Percentiles rank a stretch among this genome's conserved stretches.
Evolutionary conservation across 1,284 basidiomycete genomes (phyloP).

Genomic region (Ceratobasidium sp.): DNA sequence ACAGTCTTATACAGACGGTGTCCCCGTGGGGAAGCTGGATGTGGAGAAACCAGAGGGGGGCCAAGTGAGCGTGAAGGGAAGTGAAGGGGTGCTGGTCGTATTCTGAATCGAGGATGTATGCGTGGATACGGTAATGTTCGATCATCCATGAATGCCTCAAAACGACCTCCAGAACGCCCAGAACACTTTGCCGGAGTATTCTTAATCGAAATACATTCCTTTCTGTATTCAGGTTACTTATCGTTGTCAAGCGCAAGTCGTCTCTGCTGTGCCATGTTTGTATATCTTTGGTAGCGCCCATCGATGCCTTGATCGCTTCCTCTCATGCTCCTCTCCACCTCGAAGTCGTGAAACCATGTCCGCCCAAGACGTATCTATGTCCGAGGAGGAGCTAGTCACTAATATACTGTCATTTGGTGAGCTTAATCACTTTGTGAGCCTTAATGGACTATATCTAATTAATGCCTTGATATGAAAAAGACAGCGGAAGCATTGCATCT

Average conservation of each 20-base stretch:
- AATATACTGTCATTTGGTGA: background rate
- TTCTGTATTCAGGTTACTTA: too few relatives aligned
- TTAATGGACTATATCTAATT: background rate
- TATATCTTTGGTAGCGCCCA: background rate
- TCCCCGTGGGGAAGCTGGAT: slow-evolving; percentile 49
- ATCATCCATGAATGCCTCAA: background rate
- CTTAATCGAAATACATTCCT: background rate
- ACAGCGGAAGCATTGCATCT: slow-evolving; percentile 25
- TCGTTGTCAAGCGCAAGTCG: too few relatives aligned
- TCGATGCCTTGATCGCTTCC: background rate
- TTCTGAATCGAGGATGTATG: slow-evolving; percentile 20
- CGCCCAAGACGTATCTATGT: too few relatives aligned
- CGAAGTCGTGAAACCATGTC: background rate
- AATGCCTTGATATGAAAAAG: background rate
- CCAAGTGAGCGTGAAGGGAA: slow-evolving; percentile 51
- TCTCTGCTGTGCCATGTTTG: background rate
- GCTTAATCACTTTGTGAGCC: background rate
- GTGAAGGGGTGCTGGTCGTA: slow-evolving; percentile 54
- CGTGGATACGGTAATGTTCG: background rate
- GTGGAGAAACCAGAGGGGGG: slow-evolving; percentile 49
- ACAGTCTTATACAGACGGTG: slow-evolving; percentile 54
- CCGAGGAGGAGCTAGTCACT: background rate
- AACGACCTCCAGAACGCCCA: background rate
- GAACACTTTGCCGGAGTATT: too few relatives aligned
- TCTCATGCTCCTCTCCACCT: background rate